Base-by-base conservation (phyloP, 2,329 filamentous ascomycete genomes). In the Pseudodiploospora longispora region DNA sequence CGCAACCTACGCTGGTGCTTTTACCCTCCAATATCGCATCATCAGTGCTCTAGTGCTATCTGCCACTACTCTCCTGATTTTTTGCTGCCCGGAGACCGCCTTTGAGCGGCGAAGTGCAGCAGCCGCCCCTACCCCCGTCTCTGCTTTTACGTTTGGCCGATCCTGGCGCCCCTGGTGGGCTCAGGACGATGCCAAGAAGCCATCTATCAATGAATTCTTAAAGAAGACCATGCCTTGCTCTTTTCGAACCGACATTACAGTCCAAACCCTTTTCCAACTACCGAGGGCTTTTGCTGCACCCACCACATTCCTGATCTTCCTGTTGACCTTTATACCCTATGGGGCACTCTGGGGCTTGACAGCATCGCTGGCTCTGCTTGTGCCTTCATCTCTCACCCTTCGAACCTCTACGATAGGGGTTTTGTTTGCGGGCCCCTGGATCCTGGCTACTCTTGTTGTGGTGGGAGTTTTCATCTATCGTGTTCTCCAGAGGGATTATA, bases 31-130 rank as follows among this genome's bases (percentile, higher is more conserved):
- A 46, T 78, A 77, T 49, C 67, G 69, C 47, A 67, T 79, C 38
- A 63, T 79, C 48, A 71, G 64, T 54, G 59, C 63, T 36, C 70
- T 80, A 47, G 64, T 75, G 44, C 58, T 67, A 5, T 37, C 72
- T 27, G 67, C 71, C 3, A 58, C 77, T 4, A 59, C 75, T 1
- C 59, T 76, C 4, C 51, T 79, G 3, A 58, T 68, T 19, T 54
- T 80, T 2, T 69, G 64, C 4, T 66, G 65, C 0, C 74, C 76
- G 1, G 77, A 81, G 58, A 77, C 75, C 0, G 59, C 65, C 2
- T 80, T 72, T 52, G 65, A 73, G 47, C 69, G 74, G 6, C 56
- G 65, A 9, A 57, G 42, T 36, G 48, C 50, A 5, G 46, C 47
- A 10, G 40, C 43, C 9, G 41, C 52, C 6, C 39, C 54, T 33